Conservation (phyloP, 2,329 filamentous ascomycete genomes). For the Coniochaeta prunicola region DNA sequence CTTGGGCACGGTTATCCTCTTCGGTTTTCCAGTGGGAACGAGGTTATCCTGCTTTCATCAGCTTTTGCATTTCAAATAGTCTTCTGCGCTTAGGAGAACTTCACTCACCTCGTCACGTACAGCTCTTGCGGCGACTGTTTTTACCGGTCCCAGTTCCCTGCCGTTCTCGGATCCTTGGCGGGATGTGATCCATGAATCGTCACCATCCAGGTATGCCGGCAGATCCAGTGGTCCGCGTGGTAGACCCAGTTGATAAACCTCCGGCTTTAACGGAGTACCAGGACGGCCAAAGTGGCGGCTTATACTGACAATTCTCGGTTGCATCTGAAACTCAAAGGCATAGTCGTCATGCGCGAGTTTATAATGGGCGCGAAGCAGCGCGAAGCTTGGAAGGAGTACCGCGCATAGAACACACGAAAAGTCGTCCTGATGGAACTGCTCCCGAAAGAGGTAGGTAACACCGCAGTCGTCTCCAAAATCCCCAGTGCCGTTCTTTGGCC, state of each 20-base stretch:
- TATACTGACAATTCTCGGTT: slow-evolving; percentile 16
- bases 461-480: slow-evolving; percentile 26
- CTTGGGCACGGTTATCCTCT: slow-evolving; percentile 7
- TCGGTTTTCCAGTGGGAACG: not conserved
- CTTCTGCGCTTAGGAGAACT: not conserved
- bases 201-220: slow-evolving; percentile 33
- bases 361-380: slow-evolving; percentile 43
- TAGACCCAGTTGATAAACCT: slow-evolving; percentile 33
- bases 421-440: slow-evolving; percentile 38
- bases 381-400: slow-evolving; percentile 36
- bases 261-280: slow-evolving; percentile 14
- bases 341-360: slow-evolving; percentile 35
- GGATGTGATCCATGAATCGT: slow-evolving; percentile 36
- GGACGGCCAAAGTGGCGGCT: slow-evolving; percentile 2
- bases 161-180: slow-evolving; percentile 31
- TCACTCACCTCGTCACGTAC: not conserved
- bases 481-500: slow-evolving; percentile 1
- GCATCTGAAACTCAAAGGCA: slow-evolving; percentile 30
- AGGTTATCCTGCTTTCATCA: slow-evolving; percentile 3
- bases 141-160: slow-evolving; percentile 12
- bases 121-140: slow-evolving; percentile 8
- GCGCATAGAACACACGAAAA: slow-evolving; percentile 46
- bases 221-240: slow-evolving; percentile 37
- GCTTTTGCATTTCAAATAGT: not conserved
- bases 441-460: slow-evolving; percentile 38